A percentile compares a stretch with the other conserved stretches of the same genome.
Conservation (phyloP, 2,329 filamentous ascomycete species). For the Leptographium wingfieldii region DNA sequence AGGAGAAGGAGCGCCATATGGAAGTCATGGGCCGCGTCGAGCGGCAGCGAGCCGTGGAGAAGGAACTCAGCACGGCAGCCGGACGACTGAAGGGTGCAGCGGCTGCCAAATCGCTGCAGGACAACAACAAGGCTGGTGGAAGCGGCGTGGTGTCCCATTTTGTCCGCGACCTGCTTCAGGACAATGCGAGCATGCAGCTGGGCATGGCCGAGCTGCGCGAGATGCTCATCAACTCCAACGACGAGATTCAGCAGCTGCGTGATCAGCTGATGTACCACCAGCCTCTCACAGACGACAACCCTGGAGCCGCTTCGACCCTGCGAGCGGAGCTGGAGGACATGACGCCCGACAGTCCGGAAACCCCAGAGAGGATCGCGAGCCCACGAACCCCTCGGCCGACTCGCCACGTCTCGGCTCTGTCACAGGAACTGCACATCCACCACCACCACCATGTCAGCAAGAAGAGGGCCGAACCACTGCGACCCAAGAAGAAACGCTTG, state of each 20-base stretch:
- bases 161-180: slow-evolving; percentile 86
- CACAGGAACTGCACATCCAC: slow-evolving; percentile 79
- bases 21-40: slow-evolving; percentile 78
- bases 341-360: neutral
- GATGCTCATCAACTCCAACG: slow-evolving; percentile 81
- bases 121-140: slow-evolving; percentile 12
- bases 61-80: slow-evolving; percentile 67
- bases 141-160: slow-evolving; percentile 83
- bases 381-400: slow-evolving; percentile 13
- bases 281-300: slow-evolving; percentile 38
- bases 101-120: slow-evolving; percentile 51
- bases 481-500: slow-evolving; percentile 60
- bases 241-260: slow-evolving; percentile 78
- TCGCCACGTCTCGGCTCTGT: slow-evolving; percentile 25
- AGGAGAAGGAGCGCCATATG: slow-evolving; percentile 69
- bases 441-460: slow-evolving; percentile 74
- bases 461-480: slow-evolving; percentile 46
- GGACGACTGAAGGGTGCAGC: slow-evolving; percentile 72
- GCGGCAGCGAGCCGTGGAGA: slow-evolving; percentile 67
- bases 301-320: slow-evolving; percentile 36
- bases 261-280: slow-evolving; percentile 74
- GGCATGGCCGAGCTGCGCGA: slow-evolving; percentile 85
- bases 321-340: slow-evolving; percentile 51
- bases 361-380: slow-evolving; percentile 6
- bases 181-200: slow-evolving; percentile 87